Conservation (phyloP, 129 eudicot genomes). For the Erigeron canadensis region DNA sequence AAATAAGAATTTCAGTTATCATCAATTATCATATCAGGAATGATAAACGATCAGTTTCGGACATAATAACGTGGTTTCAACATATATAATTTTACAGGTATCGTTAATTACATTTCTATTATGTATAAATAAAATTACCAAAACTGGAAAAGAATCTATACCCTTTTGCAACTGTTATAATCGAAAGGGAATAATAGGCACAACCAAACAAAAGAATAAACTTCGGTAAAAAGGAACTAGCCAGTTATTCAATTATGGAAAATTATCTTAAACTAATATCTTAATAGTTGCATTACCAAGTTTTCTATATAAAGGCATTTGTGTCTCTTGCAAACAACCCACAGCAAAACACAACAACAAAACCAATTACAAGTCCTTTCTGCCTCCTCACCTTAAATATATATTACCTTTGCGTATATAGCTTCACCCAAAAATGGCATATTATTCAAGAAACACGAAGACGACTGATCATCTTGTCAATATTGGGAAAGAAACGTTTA, state of each 20-base stretch:
- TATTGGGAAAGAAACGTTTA: conserved; percentile 35
- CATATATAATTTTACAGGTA: too few species aligned
- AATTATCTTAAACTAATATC: background rate
- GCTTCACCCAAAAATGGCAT: conserved; percentile 26
- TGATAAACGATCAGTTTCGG: too few species aligned
- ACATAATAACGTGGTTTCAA: too few species aligned
- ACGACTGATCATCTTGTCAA: conserved; percentile 25
- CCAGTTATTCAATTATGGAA: background rate
- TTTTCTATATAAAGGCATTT: conserved; percentile 24
- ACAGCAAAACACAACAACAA: conserved; percentile 26
- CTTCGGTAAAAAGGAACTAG: background rate
- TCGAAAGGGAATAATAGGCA: conserved; percentile 16
- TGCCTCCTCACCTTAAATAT: background rate
- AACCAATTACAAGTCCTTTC: conserved; percentile 14
- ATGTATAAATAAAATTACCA: background rate
- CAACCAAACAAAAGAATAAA: conserved; percentile 19
- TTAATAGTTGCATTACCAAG: background rate
- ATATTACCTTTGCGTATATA: background rate
- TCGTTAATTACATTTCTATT: too few species aligned
- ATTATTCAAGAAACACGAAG: conserved; percentile 6
- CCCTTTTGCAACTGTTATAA: background rate
- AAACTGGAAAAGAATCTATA: background rate
- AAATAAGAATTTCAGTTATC: too few species aligned
- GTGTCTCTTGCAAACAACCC: conserved; percentile 2
- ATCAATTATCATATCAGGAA: too few species aligned